phyloP scores from a whole-genome alignment of 352 stramenopile species.

The Peronospora farinosa region DNA sequence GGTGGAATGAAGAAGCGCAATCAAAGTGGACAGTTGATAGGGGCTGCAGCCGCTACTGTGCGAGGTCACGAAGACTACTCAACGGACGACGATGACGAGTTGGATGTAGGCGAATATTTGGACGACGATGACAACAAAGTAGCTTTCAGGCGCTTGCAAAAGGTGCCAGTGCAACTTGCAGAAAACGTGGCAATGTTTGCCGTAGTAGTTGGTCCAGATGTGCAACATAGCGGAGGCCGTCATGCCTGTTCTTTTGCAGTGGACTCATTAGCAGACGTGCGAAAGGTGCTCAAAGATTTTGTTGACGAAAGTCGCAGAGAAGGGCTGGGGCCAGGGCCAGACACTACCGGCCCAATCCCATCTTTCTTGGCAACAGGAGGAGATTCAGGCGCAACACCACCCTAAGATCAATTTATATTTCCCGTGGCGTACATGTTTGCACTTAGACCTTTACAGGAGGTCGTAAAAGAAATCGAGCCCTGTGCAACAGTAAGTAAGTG shows the following conservation, averaged over 20 bases:
- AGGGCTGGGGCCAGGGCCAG: not conserved
- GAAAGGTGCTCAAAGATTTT: constrained; percentile 72
- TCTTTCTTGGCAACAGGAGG: not conserved
- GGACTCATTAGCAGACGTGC: constrained; percentile 58
- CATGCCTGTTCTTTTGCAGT: constrained; percentile 55
- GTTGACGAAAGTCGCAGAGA: constrained; percentile 44
- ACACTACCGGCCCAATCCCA: not conserved
- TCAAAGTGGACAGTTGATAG: constrained; percentile 15
- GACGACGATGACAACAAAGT: constrained; percentile 76
- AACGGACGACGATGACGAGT: constrained; percentile 45
- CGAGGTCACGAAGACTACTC: constrained; percentile 30
- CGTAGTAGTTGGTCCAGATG: constrained; percentile 57
- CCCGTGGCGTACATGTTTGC: not conserved
- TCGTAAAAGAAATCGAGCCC: constrained; percentile 80
- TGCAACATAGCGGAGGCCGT: constrained; percentile 56
- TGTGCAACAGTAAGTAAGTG: constrained; percentile 20
- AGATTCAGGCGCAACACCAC: not conserved
- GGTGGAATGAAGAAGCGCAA: constrained; percentile 10
- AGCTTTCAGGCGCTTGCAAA: constrained; percentile 66
- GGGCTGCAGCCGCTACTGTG: constrained; percentile 21
- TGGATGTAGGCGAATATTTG: constrained; percentile 32
- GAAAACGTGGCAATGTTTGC: constrained; percentile 66
- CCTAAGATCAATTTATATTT: no score
- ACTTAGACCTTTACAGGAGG: constrained; percentile 32
- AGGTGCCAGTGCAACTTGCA: constrained; percentile 60